A percentile compares a stretch with the other conserved stretches of the same genome.
Conservation (phyloP, 495 filamentous ascomycete genomes). For the Annulohypoxylon stygium region DNA sequence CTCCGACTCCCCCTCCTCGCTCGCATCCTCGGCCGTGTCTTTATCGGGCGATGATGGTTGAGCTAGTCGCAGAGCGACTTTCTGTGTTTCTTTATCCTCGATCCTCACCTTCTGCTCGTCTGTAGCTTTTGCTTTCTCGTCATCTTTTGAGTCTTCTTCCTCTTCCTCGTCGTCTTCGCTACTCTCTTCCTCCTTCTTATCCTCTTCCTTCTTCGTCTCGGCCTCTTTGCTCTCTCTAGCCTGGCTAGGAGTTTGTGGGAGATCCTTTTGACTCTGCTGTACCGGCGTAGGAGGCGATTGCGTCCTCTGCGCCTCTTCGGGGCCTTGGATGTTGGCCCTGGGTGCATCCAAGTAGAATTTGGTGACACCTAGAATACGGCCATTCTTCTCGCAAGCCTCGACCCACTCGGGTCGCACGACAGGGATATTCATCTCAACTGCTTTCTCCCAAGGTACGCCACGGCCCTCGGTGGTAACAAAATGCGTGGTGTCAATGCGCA, state of each 20-base stretch:
- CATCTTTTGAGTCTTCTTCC: constrained; percentile 51
- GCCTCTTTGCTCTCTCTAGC: constrained; percentile 42
- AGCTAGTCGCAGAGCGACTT: constrained; percentile 57
- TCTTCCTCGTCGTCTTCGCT: constrained; percentile 32
- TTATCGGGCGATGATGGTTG: constrained; percentile 36
- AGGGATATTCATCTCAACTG: constrained; percentile 97
- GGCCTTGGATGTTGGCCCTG: constrained; percentile 52
- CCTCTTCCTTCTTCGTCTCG: constrained; percentile 44
- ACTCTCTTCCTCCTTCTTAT: constrained; percentile 43
- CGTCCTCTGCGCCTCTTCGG: constrained; percentile 49
- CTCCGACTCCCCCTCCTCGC: constrained; percentile 53
- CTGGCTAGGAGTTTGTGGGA: constrained; percentile 50
- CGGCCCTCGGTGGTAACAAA: constrained; percentile 98
- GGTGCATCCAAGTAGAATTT: constrained; percentile 92
- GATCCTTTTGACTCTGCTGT: constrained; percentile 52
- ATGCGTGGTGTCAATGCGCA: constrained; percentile 97
- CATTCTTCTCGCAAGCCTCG: constrained; percentile 91
- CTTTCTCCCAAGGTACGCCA: constrained; percentile 92
- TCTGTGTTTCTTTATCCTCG: constrained; percentile 66
- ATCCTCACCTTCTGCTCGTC: constrained; percentile 70
- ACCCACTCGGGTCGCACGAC: constrained; percentile 99
- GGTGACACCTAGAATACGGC: constrained; percentile 91
- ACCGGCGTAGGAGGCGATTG: constrained; percentile 39
- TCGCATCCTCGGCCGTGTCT: constrained; percentile 50
- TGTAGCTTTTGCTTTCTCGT: constrained; percentile 49